A percentile compares a stretch with the other conserved stretches of the same genome.
Evolutionary conservation across 148 eudicot genomes (phyloP).

Genomic region (Cornus suecica): DNA sequence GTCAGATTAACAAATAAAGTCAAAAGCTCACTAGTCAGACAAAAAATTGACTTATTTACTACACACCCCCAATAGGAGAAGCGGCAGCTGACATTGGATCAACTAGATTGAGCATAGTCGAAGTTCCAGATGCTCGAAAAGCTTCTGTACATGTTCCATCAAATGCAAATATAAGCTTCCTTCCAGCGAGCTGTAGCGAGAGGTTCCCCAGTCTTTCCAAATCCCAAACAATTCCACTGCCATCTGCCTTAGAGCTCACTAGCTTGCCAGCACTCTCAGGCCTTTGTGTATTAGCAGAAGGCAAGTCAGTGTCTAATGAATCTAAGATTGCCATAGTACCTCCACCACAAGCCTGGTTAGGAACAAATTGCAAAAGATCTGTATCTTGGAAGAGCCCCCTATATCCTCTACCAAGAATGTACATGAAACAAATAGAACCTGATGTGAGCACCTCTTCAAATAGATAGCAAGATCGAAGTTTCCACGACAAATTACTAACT

Average conservation of each 20-base stretch:
- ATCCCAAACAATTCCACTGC: conserved; percentile 99
- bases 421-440: conserved; percentile 92
- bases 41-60: neutral
- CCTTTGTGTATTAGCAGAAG: conserved; percentile 60
- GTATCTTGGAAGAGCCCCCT: conserved; percentile 97
- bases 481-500: conserved; percentile 82
- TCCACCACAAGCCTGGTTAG: conserved; percentile 96
- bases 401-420: conserved; percentile 98
- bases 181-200: conserved; percentile 82
- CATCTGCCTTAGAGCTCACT: conserved; percentile 62
- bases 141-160: conserved; percentile 91
- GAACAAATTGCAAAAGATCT: conserved; percentile 84
- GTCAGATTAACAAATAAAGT: neutral
- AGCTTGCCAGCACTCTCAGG: conserved; percentile 62
- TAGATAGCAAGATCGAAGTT: conserved; percentile 88
- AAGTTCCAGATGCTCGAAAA: conserved; percentile 68
- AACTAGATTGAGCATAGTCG: conserved; percentile 91
- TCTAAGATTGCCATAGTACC: conserved; percentile 97
- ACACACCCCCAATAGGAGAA: conserved; percentile 91
- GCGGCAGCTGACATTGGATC: conserved; percentile 98
- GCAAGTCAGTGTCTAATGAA: conserved; percentile 79
- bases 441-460: conserved; percentile 95
- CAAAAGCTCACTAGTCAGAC: neutral
- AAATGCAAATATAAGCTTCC: conserved; percentile 95
- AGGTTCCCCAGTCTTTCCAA: conserved; percentile 86